phyloP scores from a whole-genome alignment of 2,329 filamentous ascomycete species.

The Trichoderma pleuroti region DNA sequence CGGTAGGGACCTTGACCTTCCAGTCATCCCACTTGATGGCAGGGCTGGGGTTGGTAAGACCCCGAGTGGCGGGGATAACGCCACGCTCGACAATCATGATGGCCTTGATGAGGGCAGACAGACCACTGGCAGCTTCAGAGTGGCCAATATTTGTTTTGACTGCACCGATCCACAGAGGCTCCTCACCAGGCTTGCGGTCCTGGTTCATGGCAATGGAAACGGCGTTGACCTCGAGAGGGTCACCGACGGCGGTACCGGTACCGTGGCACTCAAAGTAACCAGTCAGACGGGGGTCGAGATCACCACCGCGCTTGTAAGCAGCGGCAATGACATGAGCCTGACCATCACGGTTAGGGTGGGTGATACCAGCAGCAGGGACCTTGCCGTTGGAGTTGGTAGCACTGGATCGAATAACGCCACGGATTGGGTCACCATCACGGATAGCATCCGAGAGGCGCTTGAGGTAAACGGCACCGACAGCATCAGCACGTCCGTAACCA shows the following conservation, averaged over 20 bases:
- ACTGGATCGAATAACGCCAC: slow-evolving; percentile 25
- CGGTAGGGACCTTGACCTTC: slow-evolving; percentile 8
- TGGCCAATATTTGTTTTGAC: slow-evolving; percentile 30
- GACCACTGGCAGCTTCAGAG: slow-evolving; percentile 23
- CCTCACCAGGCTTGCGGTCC: slow-evolving; percentile 22
- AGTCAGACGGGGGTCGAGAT: slow-evolving; percentile 21
- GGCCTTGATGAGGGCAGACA: slow-evolving; percentile 29
- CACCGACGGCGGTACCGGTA: slow-evolving; percentile 50
- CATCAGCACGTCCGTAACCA: slow-evolving; percentile 36
- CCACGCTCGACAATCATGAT: slow-evolving; percentile 20
- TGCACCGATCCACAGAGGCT: slow-evolving; percentile 29
- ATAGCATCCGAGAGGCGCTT: slow-evolving; percentile 27
- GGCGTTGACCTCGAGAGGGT: slow-evolving; percentile 48
- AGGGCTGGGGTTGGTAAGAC: slow-evolving; percentile 23
- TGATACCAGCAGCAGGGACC: slow-evolving; percentile 25
- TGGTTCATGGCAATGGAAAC: slow-evolving; percentile 40
- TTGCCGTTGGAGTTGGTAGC: slow-evolving; percentile 26
- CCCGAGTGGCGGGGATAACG: background rate
- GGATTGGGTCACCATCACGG: background rate
- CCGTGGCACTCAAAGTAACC: slow-evolving; percentile 46
- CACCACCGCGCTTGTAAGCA: slow-evolving; percentile 13
- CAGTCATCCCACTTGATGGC: background rate
- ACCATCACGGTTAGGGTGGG: slow-evolving; percentile 22
- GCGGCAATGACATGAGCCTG: slow-evolving; percentile 37
- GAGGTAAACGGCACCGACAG: slow-evolving; percentile 30